Conservation (phyloP, 768 basidiomycete species). For the Exidia glandulosa region DNA sequence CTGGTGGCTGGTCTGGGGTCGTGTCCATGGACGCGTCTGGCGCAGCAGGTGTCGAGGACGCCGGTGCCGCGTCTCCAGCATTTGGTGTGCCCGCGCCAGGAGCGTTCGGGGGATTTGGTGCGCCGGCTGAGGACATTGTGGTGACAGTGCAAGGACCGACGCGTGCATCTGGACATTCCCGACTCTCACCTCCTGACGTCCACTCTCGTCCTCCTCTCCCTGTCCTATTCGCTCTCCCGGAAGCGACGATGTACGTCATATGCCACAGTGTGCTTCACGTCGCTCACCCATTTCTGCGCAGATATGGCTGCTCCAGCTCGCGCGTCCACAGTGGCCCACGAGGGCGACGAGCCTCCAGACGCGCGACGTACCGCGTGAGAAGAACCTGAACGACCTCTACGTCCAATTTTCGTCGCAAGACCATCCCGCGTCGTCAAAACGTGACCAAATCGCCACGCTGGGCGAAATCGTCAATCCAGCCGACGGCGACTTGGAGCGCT, state of each 20-base stretch:
- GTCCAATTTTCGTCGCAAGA: neutral
- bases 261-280: too few relatives aligned
- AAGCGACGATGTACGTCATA: too few relatives aligned
- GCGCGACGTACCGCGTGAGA: neutral
- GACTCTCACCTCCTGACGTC: too few relatives aligned
- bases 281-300: too few relatives aligned
- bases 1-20: slow-evolving; percentile 45
- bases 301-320: neutral
- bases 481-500: neutral
- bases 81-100: neutral
- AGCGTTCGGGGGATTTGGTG: neutral
- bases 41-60: neutral
- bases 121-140: neutral
- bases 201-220: too few relatives aligned
- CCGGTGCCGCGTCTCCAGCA: neutral
- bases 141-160: neutral
- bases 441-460: neutral
- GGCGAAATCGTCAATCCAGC: neutral
- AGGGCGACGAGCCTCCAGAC: neutral
- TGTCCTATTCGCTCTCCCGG: too few relatives aligned
- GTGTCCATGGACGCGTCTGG: slow-evolving; percentile 49
- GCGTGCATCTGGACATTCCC: neutral
- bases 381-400: neutral
- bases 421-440: neutral
- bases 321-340: neutral